Evolutionary conservation across 1,284 basidiomycete species (phyloP).

Genomic region (Cutaneotrichosporon cutaneum): DNA sequence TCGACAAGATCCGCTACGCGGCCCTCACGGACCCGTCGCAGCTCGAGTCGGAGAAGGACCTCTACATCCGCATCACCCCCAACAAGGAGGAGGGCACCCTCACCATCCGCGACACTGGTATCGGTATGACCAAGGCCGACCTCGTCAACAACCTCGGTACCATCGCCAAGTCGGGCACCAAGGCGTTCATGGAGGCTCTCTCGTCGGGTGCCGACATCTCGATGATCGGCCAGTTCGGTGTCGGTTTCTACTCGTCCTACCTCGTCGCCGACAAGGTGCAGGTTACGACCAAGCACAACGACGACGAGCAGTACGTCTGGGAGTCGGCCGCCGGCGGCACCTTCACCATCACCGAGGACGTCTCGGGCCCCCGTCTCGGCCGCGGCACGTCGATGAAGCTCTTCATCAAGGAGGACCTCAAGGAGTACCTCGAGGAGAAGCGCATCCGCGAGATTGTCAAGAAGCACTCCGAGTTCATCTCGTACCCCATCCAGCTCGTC

Average conservation of each 20-base stretch:
- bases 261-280: slow-evolving; percentile 97
- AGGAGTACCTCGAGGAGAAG: slow-evolving; percentile 99
- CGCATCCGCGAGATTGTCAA: slow-evolving; percentile 99
- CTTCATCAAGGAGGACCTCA: slow-evolving; percentile 97
- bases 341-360: slow-evolving; percentile 97
- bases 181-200: slow-evolving; percentile 84
- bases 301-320: slow-evolving; percentile 99
- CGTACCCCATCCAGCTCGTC: slow-evolving; percentile 97
- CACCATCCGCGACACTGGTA: slow-evolving; percentile 90
- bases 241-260: slow-evolving; percentile 99
- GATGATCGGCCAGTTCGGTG: slow-evolving; percentile 72
- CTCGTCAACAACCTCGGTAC: slow-evolving; percentile 82
- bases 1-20: slow-evolving; percentile 89
- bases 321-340: slow-evolving; percentile 99
- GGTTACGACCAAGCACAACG: slow-evolving; percentile 99
- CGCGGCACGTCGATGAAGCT: slow-evolving; percentile 95
- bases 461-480: slow-evolving; percentile 99
- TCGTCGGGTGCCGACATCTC: slow-evolving; percentile 96
- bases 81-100: slow-evolving; percentile 96
- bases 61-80: slow-evolving; percentile 86
- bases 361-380: slow-evolving; percentile 81
- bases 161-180: slow-evolving; percentile 78
- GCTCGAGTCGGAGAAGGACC: slow-evolving; percentile 84
- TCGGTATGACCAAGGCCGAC: slow-evolving; percentile 90
- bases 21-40: slow-evolving; percentile 86